A percentile compares a stretch with the other conserved stretches of the same genome.
phyloP scores from a whole-genome alignment of 352 stramenopile species.

The Pythium biforme region DNA sequence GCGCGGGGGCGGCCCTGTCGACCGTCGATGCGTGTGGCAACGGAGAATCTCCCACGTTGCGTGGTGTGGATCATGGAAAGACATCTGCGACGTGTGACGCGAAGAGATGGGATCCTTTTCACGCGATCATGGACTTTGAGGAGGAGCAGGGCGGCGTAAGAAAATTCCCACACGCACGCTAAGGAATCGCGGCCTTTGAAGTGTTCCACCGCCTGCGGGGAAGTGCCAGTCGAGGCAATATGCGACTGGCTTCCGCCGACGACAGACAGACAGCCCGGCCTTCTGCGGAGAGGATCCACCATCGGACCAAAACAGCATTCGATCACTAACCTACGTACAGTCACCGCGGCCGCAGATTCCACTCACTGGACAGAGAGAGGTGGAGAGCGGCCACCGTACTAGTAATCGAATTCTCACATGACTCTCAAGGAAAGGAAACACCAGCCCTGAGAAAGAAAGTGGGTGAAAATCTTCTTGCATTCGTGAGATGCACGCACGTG shows the following conservation, averaged over 20 bases:
- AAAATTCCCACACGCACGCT: neutral
- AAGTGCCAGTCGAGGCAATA: neutral
- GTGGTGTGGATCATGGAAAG: too few relatives aligned
- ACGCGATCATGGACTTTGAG: neutral
- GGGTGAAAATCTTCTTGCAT: neutral
- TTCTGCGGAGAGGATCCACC: neutral
- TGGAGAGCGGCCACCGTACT: too few relatives aligned
- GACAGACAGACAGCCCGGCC: neutral
- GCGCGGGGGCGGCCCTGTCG: neutral
- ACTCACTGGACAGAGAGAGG: neutral
- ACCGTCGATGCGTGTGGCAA: neutral
- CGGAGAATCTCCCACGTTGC: neutral
- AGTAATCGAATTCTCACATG: neutral
- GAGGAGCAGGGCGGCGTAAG: neutral
- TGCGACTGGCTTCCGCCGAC: neutral
- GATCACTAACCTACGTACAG: neutral
- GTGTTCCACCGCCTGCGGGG: too few relatives aligned
- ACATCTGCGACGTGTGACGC: constrained; percentile 8
- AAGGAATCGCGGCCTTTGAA: neutral
- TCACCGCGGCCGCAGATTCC: neutral
- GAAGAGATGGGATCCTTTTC: neutral
- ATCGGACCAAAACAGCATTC: too few relatives aligned
- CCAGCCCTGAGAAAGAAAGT: neutral
- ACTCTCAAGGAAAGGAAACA: neutral
- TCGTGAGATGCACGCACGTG: neutral